Percentiles rank a stretch among this genome's conserved stretches.
phyloP scores from a whole-genome alignment of 2,329 filamentous ascomycete species.

The Colletotrichum noveboracense region DNA sequence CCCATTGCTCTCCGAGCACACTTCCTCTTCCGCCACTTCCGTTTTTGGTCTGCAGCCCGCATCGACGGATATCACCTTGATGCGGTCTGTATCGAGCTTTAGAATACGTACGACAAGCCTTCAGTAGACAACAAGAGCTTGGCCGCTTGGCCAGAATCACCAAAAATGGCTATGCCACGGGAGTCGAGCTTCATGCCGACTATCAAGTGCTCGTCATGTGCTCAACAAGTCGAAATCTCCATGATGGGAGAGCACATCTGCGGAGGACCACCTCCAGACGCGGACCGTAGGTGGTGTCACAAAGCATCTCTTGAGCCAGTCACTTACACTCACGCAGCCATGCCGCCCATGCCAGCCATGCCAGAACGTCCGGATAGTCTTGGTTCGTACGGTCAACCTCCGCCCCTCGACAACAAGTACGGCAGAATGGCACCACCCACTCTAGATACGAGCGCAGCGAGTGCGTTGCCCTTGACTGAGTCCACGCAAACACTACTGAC shows the following conservation, averaged over 20 bases:
- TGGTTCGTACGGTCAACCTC: constrained; percentile 29
- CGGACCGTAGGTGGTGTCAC: constrained; percentile 43
- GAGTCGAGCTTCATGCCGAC: constrained; percentile 77
- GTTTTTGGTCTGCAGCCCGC: not conserved
- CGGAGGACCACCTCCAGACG: constrained; percentile 42
- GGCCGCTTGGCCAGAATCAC: constrained; percentile 17
- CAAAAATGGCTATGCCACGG: constrained; percentile 56
- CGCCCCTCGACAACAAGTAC: constrained; percentile 38
- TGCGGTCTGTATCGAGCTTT: constrained; percentile 9
- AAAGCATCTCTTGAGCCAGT: constrained; percentile 13
- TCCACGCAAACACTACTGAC: constrained; percentile 33
- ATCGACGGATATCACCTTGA: constrained; percentile 2
- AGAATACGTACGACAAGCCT: not conserved
- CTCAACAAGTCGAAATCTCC: constrained; percentile 79
- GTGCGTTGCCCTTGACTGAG: constrained; percentile 39
- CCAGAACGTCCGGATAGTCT: constrained; percentile 33
- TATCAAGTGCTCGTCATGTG: constrained; percentile 88
- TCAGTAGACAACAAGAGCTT: not conserved
- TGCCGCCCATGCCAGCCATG: constrained; percentile 42
- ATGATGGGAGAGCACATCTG: constrained; percentile 88
- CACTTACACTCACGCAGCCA: constrained; percentile 27
- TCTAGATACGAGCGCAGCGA: constrained; percentile 58
- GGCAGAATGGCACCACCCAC: constrained; percentile 46
- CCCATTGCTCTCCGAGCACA: not conserved
- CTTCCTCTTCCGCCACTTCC: not conserved